These are phyloP conservation scores for Auxenochlorella pyrenoidosa DNA, from an alignment of 139 green algal species.

Conservation along the genomic window DNA sequence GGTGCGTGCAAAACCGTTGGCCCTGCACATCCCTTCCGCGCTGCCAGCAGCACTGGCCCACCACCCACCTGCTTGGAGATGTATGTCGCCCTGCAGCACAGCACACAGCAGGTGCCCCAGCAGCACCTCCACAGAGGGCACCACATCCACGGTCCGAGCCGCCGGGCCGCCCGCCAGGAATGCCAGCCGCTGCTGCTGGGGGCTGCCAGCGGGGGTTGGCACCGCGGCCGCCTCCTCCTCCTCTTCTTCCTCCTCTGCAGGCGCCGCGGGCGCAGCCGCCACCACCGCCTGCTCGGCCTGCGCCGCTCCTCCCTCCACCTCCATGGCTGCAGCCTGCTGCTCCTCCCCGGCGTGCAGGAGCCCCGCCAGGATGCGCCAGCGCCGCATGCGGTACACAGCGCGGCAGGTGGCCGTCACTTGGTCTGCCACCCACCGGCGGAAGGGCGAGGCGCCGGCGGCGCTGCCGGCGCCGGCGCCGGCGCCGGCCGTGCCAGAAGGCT, in stretches of 20 bases:
- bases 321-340: too few relatives aligned
- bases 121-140: neutral
- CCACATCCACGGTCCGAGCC: neutral
- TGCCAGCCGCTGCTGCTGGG: neutral
- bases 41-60: neutral
- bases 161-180: neutral
- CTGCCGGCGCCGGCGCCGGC: too few relatives aligned
- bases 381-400: neutral
- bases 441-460: neutral
- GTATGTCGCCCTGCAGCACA: neutral
- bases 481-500: neutral
- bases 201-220: neutral
- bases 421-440: neutral
- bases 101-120: neutral
- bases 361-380: neutral
- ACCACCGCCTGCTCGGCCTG: neutral
- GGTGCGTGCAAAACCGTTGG: too few relatives aligned
- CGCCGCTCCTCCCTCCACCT: too few relatives aligned
- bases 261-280: neutral
- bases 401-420: neutral
- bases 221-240: neutral
- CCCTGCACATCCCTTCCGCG: too few relatives aligned
- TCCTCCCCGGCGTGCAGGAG: too few relatives aligned
- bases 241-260: neutral
- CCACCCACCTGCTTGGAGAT: neutral